Evolutionary conservation across 1,139 yeast species (phyloP).

Genomic region (Sporopachydermia cereana): DNA sequence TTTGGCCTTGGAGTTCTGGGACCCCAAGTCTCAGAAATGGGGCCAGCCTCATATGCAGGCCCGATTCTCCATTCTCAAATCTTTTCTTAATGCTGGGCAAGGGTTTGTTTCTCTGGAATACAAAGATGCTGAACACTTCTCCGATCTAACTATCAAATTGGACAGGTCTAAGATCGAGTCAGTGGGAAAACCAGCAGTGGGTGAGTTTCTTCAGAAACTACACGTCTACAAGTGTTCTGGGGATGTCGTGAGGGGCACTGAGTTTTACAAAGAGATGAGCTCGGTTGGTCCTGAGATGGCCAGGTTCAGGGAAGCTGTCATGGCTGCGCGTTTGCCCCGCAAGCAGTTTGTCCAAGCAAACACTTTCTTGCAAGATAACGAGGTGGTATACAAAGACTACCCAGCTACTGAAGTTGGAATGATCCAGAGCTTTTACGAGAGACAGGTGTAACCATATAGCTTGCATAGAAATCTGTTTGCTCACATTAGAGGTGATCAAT

Average conservation of each 20-base stretch:
- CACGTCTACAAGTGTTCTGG: conserved; percentile 75
- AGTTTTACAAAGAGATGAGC: conserved; percentile 54
- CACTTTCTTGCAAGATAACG: conserved; percentile 33
- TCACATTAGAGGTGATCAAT: too few relatives aligned
- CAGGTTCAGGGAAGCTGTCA: conserved; percentile 52
- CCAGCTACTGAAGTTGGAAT: conserved; percentile 65
- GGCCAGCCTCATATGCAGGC: conserved; percentile 98
- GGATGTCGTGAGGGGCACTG: conserved; percentile 50
- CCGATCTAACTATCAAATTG: conserved; percentile 48
- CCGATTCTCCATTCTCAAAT: conserved; percentile 70
- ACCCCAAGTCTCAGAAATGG: conserved; percentile 71
- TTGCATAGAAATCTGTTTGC: too few relatives aligned
- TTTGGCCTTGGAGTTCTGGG: conserved; percentile 75
- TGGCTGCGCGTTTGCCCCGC: conserved; percentile 67
- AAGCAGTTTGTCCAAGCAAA: conserved; percentile 79
- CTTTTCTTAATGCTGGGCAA: conserved; percentile 56
- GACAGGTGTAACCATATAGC: conserved; percentile 33
- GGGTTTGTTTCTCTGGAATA: conserved; percentile 43
- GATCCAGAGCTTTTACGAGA: conserved; percentile 65
- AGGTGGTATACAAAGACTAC: conserved; percentile 50
- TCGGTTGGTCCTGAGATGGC: conserved; percentile 53
- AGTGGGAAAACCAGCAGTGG: conserved; percentile 62
- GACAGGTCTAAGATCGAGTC: conserved; percentile 51
- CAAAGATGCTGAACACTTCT: conserved; percentile 34
- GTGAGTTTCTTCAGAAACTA: conserved; percentile 56